phyloP scores from a whole-genome alignment of 129 eudicot genomes.

The Artemisia argyi region DNA sequence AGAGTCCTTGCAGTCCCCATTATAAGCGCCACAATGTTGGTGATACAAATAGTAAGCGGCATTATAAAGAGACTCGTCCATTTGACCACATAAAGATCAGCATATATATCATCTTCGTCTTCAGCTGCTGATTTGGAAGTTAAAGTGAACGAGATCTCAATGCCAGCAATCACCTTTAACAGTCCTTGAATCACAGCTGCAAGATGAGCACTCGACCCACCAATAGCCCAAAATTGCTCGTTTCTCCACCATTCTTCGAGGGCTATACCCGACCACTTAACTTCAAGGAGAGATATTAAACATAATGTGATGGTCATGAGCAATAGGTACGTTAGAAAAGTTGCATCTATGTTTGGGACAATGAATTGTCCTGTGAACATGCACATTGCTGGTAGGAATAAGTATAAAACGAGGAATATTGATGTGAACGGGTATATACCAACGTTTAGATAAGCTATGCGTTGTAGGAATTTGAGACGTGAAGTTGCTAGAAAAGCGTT shows the following conservation, averaged over 20 bases:
- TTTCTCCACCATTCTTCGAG: constrained; percentile 87
- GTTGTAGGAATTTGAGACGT: constrained; percentile 7
- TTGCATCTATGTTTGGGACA: constrained; percentile 25
- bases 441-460: constrained; percentile 14
- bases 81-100: constrained; percentile 66
- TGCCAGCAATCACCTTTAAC: constrained; percentile 75
- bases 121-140: constrained; percentile 60
- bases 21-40: constrained; percentile 58
- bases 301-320: constrained; percentile 52
- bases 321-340: constrained; percentile 60
- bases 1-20: constrained; percentile 68
- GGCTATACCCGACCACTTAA: constrained; percentile 87
- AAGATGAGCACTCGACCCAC: constrained; percentile 87
- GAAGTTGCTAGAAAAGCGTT: constrained; percentile 11
- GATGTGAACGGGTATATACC: constrained; percentile 15
- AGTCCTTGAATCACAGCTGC: constrained; percentile 92
- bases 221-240: constrained; percentile 90
- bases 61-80: constrained; percentile 75
- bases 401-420: constrained; percentile 2
- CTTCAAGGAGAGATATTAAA: constrained; percentile 74
- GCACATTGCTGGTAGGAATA: constrained; percentile 9
- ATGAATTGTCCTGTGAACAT: constrained; percentile 14
- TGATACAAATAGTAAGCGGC: constrained; percentile 69
- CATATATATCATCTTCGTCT: constrained; percentile 10
- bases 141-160: constrained; percentile 77